Evolutionary conservation across 108 stramenopile genomes (phyloP).

Genomic region (Cyclostephanos tholiformis): DNA sequence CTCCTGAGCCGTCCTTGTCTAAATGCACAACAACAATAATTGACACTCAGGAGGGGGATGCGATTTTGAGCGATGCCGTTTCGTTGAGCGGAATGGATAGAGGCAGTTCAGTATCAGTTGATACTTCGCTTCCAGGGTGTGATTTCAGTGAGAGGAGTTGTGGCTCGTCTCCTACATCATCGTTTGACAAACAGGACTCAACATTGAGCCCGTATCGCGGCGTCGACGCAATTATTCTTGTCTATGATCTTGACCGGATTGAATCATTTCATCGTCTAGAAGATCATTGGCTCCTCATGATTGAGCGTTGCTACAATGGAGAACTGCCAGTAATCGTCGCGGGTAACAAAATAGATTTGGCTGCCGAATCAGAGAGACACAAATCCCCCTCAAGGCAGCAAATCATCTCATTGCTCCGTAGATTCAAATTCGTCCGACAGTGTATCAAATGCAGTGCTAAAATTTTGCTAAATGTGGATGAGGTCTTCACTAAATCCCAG

Average conservation of each 20-base stretch:
- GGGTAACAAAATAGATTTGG: conserved; percentile 81
- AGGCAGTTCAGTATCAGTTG: conserved; percentile 7
- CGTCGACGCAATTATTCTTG: conserved; percentile 75
- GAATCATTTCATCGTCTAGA: conserved; percentile 80
- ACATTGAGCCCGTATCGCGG: conserved; percentile 40
- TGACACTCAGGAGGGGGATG: conserved; percentile 82
- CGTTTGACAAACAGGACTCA: conserved; percentile 13
- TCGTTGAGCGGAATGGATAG: conserved; percentile 30
- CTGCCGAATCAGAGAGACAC: conserved; percentile 49
- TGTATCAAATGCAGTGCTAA: conserved; percentile 87
- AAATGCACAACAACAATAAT: conserved; percentile 75
- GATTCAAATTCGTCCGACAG: conserved; percentile 82
- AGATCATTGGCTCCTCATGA: conserved; percentile 81
- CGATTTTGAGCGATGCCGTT: conserved; percentile 58
- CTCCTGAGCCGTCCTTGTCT: conserved; percentile 66
- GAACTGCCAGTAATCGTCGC: conserved; percentile 83
- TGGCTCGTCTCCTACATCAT: not conserved
- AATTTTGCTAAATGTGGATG: conserved; percentile 73
- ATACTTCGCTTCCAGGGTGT: conserved; percentile 4
- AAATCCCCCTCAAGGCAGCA: conserved; percentile 63
- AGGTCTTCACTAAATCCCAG: conserved; percentile 79
- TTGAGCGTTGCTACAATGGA: conserved; percentile 78
- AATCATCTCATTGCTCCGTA: conserved; percentile 74
- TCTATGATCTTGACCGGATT: conserved; percentile 79
- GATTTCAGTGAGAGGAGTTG: not conserved